Base-by-base conservation (phyloP, 1,284 basidiomycete species). In the Singerocomus inundabilis region DNA sequence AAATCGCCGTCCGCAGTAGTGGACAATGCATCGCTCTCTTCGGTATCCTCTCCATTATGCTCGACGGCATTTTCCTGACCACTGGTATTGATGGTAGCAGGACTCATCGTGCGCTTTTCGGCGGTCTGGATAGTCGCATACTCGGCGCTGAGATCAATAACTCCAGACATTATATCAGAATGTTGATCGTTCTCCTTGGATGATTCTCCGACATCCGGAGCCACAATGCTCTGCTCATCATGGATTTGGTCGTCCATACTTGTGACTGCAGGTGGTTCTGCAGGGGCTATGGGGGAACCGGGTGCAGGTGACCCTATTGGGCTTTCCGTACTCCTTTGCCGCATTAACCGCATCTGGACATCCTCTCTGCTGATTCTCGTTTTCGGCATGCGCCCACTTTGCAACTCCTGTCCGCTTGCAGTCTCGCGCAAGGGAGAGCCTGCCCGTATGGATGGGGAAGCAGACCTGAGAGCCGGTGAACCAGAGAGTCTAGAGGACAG, bases 311-410 rank as follows among this genome's bases (percentile, higher is more conserved):
- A 67, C 3, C 52, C 56, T 41, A 66, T 32, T 31, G 74, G 69
- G 49, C 75, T 75, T 42, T 74, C 75, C 47, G 66, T 61, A 38
- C 73, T 80, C 49, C 72, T 64, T 54, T 72, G 72, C 35, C 69
- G 71, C 57, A 76, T 57, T 38, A 83, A 57, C 31, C 78, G 71
- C 53, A 74, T 68, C 50, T 79, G 74, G 29, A 85, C 73, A 44
- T 79, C 77, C 47, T 81, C 80, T 29, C 73, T 72, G 45, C 68
- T 79, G 45, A 82, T 80, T 44, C 78, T 70, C 24, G 69, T 71
- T 46, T 49, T 66, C 10, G 52, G 42, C 36, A 43, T 26, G 36
- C 70, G 70, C 9, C 60, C 58, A 24, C 64, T 26, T 55, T 58
- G 46, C 49, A 56, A 42, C 9, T 64, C 66, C 29, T 63, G 61